Percentiles rank a stretch among this genome's conserved stretches.
phyloP scores from a whole-genome alignment of 2,329 filamentous ascomycete species.

The Scedosporium minutisporum region DNA sequence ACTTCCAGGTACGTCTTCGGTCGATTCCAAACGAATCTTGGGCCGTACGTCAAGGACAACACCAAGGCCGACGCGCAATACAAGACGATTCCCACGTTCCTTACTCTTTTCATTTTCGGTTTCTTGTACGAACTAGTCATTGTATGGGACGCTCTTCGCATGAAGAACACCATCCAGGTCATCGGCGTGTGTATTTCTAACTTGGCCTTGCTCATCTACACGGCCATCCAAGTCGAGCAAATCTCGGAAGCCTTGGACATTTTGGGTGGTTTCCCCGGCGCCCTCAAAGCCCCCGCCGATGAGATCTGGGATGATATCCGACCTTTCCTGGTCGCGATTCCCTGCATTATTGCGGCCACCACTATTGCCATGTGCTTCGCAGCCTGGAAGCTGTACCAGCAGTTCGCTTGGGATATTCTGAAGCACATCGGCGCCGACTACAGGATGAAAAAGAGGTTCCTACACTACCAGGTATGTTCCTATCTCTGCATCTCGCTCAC shows the following conservation, averaged over 20 bases:
- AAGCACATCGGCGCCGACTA: constrained; percentile 98
- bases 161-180: constrained; percentile 97
- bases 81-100: constrained; percentile 82
- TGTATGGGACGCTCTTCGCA: constrained; percentile 83
- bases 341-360: constrained; percentile 68
- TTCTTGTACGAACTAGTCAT: constrained; percentile 87
- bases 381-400: constrained; percentile 93
- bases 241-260: constrained; percentile 62
- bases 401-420: constrained; percentile 98
- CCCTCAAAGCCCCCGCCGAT: constrained; percentile 16
- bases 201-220: constrained; percentile 82
- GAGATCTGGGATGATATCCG: constrained; percentile 60
- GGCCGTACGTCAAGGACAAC: constrained; percentile 21
- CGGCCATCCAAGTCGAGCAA: constrained; percentile 85
- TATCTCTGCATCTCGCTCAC: background rate
- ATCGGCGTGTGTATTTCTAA: constrained; percentile 94
- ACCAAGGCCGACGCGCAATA: constrained; percentile 34
- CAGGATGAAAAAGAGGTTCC: constrained; percentile 90
- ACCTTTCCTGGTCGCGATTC: constrained; percentile 76
- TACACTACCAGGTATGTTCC: constrained; percentile 77
- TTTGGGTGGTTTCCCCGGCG: constrained; percentile 34
- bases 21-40: constrained; percentile 62
- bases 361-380: constrained; percentile 66
- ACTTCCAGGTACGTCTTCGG: constrained; percentile 74
- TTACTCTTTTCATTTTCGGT: constrained; percentile 94